Base-by-base conservation (phyloP, 768 basidiomycete species). In the Kwoniella dejecticola region DNA sequence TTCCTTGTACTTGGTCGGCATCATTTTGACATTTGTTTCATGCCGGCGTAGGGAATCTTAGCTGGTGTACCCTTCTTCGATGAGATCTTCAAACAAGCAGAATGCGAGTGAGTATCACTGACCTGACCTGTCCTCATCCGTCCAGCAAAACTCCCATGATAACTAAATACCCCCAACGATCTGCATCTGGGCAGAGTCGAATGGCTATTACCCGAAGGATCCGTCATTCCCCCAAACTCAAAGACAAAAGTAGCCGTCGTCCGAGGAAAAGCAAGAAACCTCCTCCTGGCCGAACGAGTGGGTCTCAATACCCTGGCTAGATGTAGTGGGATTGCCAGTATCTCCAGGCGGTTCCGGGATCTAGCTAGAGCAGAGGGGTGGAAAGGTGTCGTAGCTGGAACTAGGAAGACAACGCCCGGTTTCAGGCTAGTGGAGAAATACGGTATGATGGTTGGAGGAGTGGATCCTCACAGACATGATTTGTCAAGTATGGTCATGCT, bases 401-500 rank as follows among this genome's bases (percentile, higher is more conserved):
- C 95, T 24, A 83, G 95, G 61, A 99, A 99, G 83, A 99, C 95
- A 0, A 98, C 95, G 1, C 95, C 95, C 30, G 92, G 95, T 2
- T 99, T 99, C 82, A 83, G 96, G 47, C 82, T 97, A 29, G 94
- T 98, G 4, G 96, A 99, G 80, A 99, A 99, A 79, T 97, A 99
- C 76, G 96, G 88, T 3, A 98, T 99, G 96, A 69, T 98, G 45
- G 91, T 98, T 13, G 96, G 96, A 17, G 96, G 96, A 5, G 89
- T 97, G 70, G 95, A 99, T 76, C 82, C 90, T 8, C 96, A 99
- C 81, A 86, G 96, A 23, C 88, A 96, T 68, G 94, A 98, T 78
- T 83, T 98, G n/a, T 93, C 90, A 27, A 90, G 89, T 76, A 98
- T 99, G 96, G 94, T 99, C 74, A 99, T 99, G 96, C 85, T 99